Percentiles rank a stretch among this genome's conserved stretches.
These are phyloP conservation scores for Nepenthes gracilis DNA, from an alignment of 148 eudicot genomes.

Conservation along the genomic window DNA sequence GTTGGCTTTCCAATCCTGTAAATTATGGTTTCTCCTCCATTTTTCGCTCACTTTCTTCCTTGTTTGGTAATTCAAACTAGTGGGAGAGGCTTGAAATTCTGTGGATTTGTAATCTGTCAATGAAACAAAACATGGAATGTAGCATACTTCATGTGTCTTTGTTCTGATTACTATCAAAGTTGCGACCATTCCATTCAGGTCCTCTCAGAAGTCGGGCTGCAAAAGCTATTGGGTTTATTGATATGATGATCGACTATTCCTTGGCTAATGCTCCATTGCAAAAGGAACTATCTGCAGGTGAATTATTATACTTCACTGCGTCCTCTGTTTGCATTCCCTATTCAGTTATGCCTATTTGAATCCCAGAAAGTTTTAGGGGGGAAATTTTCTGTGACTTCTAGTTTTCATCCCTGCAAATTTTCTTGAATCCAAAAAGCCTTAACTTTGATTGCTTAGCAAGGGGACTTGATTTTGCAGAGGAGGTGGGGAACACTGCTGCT, in stretches of 20 bases:
- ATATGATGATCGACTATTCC: slow-evolving; percentile 95
- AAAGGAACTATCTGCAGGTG: slow-evolving; percentile 87
- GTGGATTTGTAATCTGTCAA: too few species aligned
- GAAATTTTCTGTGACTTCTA: too few species aligned
- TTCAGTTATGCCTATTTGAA: background rate
- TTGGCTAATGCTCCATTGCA: slow-evolving; percentile 76
- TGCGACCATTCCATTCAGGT: slow-evolving; percentile 29
- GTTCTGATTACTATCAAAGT: background rate
- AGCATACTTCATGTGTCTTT: too few species aligned
- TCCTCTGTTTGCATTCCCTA: background rate
- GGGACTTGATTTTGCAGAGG: slow-evolving; percentile 43
- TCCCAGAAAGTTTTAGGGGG: too few species aligned
- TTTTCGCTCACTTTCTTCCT: too few species aligned
- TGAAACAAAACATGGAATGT: too few species aligned
- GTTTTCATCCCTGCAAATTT: too few species aligned
- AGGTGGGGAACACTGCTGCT: slow-evolving; percentile 90
- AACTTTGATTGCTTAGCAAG: background rate
- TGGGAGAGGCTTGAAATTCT: too few species aligned
- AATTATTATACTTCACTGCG: slow-evolving; percentile 4
- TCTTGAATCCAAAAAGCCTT: background rate
- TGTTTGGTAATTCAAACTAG: too few species aligned
- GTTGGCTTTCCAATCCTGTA: too few species aligned
- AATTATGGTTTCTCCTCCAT: too few species aligned
- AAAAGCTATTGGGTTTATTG: slow-evolving; percentile 94
- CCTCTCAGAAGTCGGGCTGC: slow-evolving; percentile 98